Conservation (phyloP, 2,329 filamentous ascomycete genomes). For the Hypomyces perniciosus region DNA sequence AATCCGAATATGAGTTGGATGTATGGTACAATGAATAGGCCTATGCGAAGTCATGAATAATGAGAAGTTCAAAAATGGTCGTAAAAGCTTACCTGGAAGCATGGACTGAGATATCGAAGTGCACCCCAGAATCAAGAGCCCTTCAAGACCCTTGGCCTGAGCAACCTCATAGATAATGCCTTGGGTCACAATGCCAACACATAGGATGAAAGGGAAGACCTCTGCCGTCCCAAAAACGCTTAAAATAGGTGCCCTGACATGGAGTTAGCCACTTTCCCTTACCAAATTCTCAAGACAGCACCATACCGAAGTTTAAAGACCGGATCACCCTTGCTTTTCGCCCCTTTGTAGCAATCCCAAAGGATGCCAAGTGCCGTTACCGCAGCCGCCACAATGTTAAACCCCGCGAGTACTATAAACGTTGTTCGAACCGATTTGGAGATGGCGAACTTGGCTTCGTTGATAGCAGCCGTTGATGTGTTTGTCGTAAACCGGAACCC, state of each 20-base stretch:
- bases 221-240: slow-evolving; percentile 42
- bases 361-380: slow-evolving; percentile 51
- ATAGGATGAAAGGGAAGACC: slow-evolving; percentile 50
- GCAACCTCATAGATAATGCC: slow-evolving; percentile 51
- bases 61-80: not conserved
- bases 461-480: slow-evolving; percentile 41
- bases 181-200: slow-evolving; percentile 52
- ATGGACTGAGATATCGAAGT: slow-evolving; percentile 49
- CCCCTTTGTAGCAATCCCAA: slow-evolving; percentile 46
- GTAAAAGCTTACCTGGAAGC: slow-evolving; percentile 47
- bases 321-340: slow-evolving; percentile 33
- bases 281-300: not conserved
- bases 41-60: slow-evolving; percentile 33
- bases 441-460: slow-evolving; percentile 45
- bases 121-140: slow-evolving; percentile 47
- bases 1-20: slow-evolving; percentile 60
- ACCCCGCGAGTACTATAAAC: slow-evolving; percentile 54
- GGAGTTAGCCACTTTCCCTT: slow-evolving; percentile 2
- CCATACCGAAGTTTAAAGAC: slow-evolving; percentile 38
- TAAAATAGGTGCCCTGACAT: slow-evolving; percentile 31
- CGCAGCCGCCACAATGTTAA: slow-evolving; percentile 55
- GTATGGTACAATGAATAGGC: slow-evolving; percentile 60
- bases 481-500: slow-evolving; percentile 33
- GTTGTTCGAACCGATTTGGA: slow-evolving; percentile 55
- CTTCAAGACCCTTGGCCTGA: slow-evolving; percentile 49